These are phyloP conservation scores for Lindgomyces ingoldianus DNA, from an alignment of 495 filamentous ascomycete species.

Conservation along the genomic window DNA sequence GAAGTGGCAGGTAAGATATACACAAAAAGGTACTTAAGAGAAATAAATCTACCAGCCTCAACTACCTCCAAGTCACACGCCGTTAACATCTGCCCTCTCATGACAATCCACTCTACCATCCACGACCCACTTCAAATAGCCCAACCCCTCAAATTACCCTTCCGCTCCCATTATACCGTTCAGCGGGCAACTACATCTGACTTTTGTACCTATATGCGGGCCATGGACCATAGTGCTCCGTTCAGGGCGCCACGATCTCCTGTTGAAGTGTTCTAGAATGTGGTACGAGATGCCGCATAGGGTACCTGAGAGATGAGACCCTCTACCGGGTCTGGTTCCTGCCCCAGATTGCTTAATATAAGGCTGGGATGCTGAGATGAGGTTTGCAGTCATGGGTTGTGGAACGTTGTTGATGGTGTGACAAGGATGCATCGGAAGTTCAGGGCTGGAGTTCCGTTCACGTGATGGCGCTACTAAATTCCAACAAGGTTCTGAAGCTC, in stretches of 20 bases:
- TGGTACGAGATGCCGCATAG: not conserved
- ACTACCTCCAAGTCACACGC: not conserved
- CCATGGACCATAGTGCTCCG: not conserved
- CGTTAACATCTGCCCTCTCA: not conserved
- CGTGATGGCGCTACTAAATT: not conserved
- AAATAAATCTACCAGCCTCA: not conserved
- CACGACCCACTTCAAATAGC: not conserved
- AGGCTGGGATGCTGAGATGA: not conserved
- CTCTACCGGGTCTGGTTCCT: not conserved
- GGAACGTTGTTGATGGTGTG: not conserved
- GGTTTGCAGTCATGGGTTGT: not conserved
- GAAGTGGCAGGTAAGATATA: no score
- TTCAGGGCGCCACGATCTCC: not conserved
- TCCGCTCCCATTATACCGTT: not conserved
- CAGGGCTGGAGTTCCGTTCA: not conserved
- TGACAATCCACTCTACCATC: not conserved
- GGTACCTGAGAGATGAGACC: not conserved
- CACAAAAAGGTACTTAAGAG: no score
- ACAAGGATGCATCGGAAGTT: not conserved
- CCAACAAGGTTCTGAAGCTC: not conserved
- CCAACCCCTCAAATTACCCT: not conserved
- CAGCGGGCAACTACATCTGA: not conserved
- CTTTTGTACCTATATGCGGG: not conserved
- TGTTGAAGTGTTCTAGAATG: not conserved
- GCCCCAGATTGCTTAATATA: conserved; percentile 1